Evolutionary conservation across 805 yeast species (phyloP).

Genomic region (Wickerhamia fluorescens): DNA sequence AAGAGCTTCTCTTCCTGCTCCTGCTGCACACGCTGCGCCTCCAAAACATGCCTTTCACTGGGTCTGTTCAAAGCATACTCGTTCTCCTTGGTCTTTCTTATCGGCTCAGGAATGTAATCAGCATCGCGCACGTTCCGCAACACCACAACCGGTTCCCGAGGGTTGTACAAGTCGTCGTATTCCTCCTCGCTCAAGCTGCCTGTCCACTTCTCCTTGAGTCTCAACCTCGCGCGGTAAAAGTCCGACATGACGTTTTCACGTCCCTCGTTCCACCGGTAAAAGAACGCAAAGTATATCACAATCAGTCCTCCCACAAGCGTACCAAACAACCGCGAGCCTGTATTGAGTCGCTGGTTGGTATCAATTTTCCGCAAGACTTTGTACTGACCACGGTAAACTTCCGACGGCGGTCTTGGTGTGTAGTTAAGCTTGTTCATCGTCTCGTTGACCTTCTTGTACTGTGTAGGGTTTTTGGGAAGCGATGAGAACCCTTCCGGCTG

Average conservation of each 20-base stretch:
- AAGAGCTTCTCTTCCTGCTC: slow-evolving; percentile 51
- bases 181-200: slow-evolving; percentile 59
- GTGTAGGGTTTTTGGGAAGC: slow-evolving; percentile 60
- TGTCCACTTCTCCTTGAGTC: slow-evolving; percentile 44
- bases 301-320: slow-evolving; percentile 43
- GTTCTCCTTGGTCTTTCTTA: slow-evolving; percentile 38
- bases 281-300: slow-evolving; percentile 56
- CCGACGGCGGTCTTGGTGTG: slow-evolving; percentile 71
- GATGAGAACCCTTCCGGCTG: slow-evolving; percentile 47
- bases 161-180: slow-evolving; percentile 51
- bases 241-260: slow-evolving; percentile 67
- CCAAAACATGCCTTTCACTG: slow-evolving; percentile 61
- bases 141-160: slow-evolving; percentile 32
- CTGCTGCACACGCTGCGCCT: slow-evolving; percentile 66
- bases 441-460: slow-evolving; percentile 59
- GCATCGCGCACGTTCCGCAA: slow-evolving; percentile 39
- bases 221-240: slow-evolving; percentile 56
- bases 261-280: slow-evolving; percentile 82
- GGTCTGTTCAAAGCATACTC: slow-evolving; percentile 57
- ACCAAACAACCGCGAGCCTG: slow-evolving; percentile 56
- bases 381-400: slow-evolving; percentile 70
- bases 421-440: slow-evolving; percentile 70
- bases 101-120: slow-evolving; percentile 35
- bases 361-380: slow-evolving; percentile 59
- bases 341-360: slow-evolving; percentile 44